Evolutionary conservation across 2,329 filamentous ascomycete species (phyloP), one percentile per base, ranked within the genome.

Genomic region (Alternaria sp.): DNA sequence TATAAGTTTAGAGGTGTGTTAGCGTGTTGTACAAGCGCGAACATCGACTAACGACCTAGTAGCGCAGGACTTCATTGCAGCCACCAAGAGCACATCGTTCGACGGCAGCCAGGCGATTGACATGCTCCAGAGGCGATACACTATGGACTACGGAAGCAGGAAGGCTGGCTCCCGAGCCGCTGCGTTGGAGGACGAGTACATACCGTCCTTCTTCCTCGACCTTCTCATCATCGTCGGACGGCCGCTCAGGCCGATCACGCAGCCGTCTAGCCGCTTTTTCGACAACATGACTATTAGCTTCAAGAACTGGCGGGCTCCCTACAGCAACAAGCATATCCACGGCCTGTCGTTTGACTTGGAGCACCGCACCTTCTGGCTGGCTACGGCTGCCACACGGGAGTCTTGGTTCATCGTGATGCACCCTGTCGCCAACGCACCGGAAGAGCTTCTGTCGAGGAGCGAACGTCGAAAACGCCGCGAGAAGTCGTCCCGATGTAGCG

Each of bases 1-100:
- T 28, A 59, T 30, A 59, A 54, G 41, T 51, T 59, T 46, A 41
- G 49, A 44, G 51, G 57, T 59, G 34, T 20, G 32, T 54, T 24
- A 36, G 32, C 9, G 36, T 34, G 46, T 34, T 24, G 4, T 14
- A 30, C n/a, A 14, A 51, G 32, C n/a, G n/a, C 42, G 28, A 30
- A 30, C 9, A 30, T 3, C 5, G 3, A 30, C 28, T 30, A 30
- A 30, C 28, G 1, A 30, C 28, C 2, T 2, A 30, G 28, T 30
- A 30, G 28, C 9, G 4, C 3, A 30, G 28, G 28, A 30, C 28
- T 30, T 30, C 1, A 30, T 30, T 8, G 9, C 28, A 4, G 28
- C 28, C 1, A 30, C 28, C 1, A 30, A 30, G 28, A 30, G 28
- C 9, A 30, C 9, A 30, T 30, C 28, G 5, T 30, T 30, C 5